Evolutionary conservation across 768 basidiomycete genomes (phyloP), one percentile per base, ranked within the genome.

Genomic region (Macrolepiota fuliginosa): DNA sequence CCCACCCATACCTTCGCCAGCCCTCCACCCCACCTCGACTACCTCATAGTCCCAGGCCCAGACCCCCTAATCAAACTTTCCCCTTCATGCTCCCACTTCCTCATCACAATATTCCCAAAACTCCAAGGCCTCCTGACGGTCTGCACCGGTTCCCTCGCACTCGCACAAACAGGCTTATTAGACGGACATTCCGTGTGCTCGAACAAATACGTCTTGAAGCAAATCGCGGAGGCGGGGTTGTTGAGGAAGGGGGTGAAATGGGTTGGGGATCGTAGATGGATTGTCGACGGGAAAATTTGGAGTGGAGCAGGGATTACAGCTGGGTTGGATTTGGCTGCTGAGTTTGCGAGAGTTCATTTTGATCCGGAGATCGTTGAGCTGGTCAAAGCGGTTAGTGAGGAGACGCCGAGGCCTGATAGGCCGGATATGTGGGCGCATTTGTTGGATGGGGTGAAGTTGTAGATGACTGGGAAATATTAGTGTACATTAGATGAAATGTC

Each of bases 231-330:
- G 22, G 37, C 36, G 3, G 66, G 29, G 3, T 32, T 32, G 29
- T 59, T 70, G 29, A 63, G 64, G 40, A 68, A 63, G 56, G 69
- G 69, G 12, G 71, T 73, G 11, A 71, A 67, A 6, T 72, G 71
- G 72, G 65, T 73, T 12, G 67, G 67, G 22, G 70, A 73, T 56
- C 62, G 65, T 32, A 52, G 70, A 52, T 73, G 70, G 67, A 64
- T 65, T 22, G 58, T 69, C 2, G 72, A 73, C 42, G 69, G 70
- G 15, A 71, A 71, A 61, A 60, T 72, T 2, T 72, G 71, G 71
- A 72, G 69, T 24, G 62, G 68, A 1, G 71, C 65, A 12, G 72
- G 71, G 13, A 52, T 70, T 6, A 73, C 70, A 0, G 61, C 69
- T 4, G 71, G 71, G 1, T 56, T 73, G 29, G 72, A 73, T 46